Percentiles rank a stretch among this genome's conserved stretches.
These are phyloP conservation scores for Coniella lustricola DNA, from an alignment of 2,329 filamentous ascomycete genomes.

Conservation along the genomic window DNA sequence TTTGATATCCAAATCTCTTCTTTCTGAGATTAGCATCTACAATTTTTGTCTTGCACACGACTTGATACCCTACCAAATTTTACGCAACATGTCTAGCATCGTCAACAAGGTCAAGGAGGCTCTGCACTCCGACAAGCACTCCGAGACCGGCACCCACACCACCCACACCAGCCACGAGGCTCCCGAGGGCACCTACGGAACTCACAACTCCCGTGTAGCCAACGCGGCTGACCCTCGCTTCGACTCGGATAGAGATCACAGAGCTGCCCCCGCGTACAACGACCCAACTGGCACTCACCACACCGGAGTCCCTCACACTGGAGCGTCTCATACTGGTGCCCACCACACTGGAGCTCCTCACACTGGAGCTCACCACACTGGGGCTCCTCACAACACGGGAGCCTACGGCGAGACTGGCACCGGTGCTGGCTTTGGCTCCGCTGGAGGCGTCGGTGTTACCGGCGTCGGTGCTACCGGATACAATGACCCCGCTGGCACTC, in stretches of 20 bases:
- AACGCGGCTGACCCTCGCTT: constrained; percentile 46
- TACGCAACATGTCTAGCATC: constrained; percentile 46
- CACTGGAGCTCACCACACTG: constrained; percentile 37
- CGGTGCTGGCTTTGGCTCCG: constrained; percentile 14
- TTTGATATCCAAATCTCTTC: constrained; percentile 13
- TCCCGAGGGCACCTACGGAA: constrained; percentile 30
- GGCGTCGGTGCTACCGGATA: constrained; percentile 22
- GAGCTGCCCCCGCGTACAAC: constrained; percentile 19
- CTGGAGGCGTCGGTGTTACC: not conserved
- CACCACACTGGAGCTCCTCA: constrained; percentile 26
- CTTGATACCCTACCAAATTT: constrained; percentile 12
- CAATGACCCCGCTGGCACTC: constrained; percentile 24
- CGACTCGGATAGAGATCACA: constrained; percentile 41
- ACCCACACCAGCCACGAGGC: constrained; percentile 22
- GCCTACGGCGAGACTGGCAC: constrained; percentile 31
- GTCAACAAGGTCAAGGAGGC: constrained; percentile 55
- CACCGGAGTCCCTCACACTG: too few relatives aligned
- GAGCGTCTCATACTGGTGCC: constrained; percentile 21
- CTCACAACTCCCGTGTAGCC: constrained; percentile 34
- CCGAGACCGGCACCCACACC: constrained; percentile 21
- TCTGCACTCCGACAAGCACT: constrained; percentile 36
- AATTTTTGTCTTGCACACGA: constrained; percentile 4
- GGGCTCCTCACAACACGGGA: constrained; percentile 14
- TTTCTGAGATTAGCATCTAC: not conserved
- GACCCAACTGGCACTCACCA: constrained; percentile 29